Conservation (phyloP, 345 rosid species). For the Euphorbia lathyris region DNA sequence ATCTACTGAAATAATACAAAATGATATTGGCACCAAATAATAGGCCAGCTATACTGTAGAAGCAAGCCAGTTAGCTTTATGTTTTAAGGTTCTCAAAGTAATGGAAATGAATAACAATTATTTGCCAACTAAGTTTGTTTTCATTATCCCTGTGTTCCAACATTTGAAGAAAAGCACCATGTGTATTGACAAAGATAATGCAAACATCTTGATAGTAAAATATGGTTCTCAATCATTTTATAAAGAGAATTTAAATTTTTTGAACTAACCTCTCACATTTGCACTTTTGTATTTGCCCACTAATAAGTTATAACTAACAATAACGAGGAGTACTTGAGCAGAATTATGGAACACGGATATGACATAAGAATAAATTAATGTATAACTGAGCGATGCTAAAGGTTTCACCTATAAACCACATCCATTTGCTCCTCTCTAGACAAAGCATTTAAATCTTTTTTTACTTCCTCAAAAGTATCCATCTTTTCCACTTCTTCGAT, state of each 20-base stretch:
- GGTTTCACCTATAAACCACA: constrained; percentile 62
- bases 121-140: not conserved
- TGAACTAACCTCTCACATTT: not conserved
- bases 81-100: not conserved
- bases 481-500: constrained; percentile 31
- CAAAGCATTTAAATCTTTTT: constrained; percentile 71
- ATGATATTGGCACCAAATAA: not conserved
- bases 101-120: not conserved
- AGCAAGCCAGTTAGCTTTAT: not conserved
- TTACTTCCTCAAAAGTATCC: constrained; percentile 43
- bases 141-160: not conserved
- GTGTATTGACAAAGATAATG: not conserved
- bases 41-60: not conserved
- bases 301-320: not conserved
- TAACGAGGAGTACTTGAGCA: not conserved
- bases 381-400: not conserved
- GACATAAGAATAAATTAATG: not conserved
- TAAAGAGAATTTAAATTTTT: not conserved
- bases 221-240: not conserved
- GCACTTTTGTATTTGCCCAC: not conserved
- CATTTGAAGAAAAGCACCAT: not conserved
- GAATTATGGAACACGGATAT: not conserved
- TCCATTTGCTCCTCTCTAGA: constrained; percentile 89
- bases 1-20: no score
- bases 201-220: not conserved